Base-by-base conservation (phyloP, 2,329 filamentous ascomycete species). In the Colletotrichum sp. region DNA sequence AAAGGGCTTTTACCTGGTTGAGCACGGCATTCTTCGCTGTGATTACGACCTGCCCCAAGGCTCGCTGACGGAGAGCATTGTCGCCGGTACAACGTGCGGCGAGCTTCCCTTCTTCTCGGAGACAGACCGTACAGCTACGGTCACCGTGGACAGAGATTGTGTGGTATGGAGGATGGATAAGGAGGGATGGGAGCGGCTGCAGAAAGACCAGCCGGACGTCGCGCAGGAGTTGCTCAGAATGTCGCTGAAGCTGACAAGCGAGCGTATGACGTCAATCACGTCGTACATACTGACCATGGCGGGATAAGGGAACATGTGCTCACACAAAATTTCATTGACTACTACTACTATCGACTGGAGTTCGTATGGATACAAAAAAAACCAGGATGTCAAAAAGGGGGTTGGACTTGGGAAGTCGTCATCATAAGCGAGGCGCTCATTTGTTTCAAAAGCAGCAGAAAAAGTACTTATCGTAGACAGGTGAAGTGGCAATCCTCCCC, bases 21-120 rank as follows among this genome's bases (percentile, higher is more conserved):
- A 99, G 83, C 90, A 92, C 8, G 97, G 97, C 43, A 95, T 98
- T 78, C 87, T 99, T 36, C 91, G 96, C 18, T 95, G 94, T 5
- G 96, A 98, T 79, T 98, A 99, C 81, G 90, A 96, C 75, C 89
- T 98, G 36, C 95, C 97, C 2, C 97, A 98, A 81, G 97, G 97
- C 1, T 90, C 90, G 78, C 94, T 97, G 78, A 95, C 94, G 75
- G 97, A 99, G 83, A 94, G 95, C 79, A 98, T 98, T 69, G 93
- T 98, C 2, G 94, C 96, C 0, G 97, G 97, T 18, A 97, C 97
- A 2, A 98, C 97, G 0, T 98, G 96, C 78, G 97, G 97, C 43
- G 97, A 99, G 85, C 84, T 99, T 67, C 97, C 97, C 0, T 99
- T 99, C 86, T 99, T 99, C 84, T 95, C 93, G 4, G 94, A 97